Base-by-base conservation (phyloP, 306 rosid genomes). In the Phaseolus lunatus region DNA sequence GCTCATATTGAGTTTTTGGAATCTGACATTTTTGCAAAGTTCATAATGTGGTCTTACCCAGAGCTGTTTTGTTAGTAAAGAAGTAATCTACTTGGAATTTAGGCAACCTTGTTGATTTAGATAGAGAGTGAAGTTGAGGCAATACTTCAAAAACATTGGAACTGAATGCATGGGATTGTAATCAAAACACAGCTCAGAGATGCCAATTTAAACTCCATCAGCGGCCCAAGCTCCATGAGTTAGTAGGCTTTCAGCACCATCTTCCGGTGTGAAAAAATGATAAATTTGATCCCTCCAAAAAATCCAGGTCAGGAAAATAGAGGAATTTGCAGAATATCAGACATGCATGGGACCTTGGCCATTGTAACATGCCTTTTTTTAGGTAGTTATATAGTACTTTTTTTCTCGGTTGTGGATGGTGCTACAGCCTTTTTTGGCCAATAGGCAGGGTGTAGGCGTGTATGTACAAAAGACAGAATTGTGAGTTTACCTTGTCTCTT, bases 1-100 rank as follows among this genome's bases (percentile, higher is more conserved):
- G 97, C 99, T 72, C 99, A 95, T 75, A 90, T 92, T 0, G 99
- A 95, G 75, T 91, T 95, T 59, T 83, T 95, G 83, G 99, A 92
- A 81, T 89, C 99, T 6, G 99, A 95, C 79, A 52, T 82, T 69
- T 95, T 90, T 63, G 93, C 91, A 2, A 90, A 90, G 87, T 90
- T 95, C 88, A 80, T 95, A 77, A 85, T 95, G 91, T 95, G 99
- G 99, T 95, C 99, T 83, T 95, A 90, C 82, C 97, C 96, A 0
- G 99, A 95, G 70, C 85, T 92, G 65, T 95, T 92, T 84, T 86
- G 85, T 75, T 90, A 81, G 82, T 53, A 65, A 70, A 58, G 37
- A 57, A 67, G 27, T 26, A 67, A 29, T 39, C 10, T 15, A 18
- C 76, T 33, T 31, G 69, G 23, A 47, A 50, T 64, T 76, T 26